Evolutionary conservation across 202 grass and related monocot genomes (phyloP).

Genomic region (Panicum virgatum): DNA sequence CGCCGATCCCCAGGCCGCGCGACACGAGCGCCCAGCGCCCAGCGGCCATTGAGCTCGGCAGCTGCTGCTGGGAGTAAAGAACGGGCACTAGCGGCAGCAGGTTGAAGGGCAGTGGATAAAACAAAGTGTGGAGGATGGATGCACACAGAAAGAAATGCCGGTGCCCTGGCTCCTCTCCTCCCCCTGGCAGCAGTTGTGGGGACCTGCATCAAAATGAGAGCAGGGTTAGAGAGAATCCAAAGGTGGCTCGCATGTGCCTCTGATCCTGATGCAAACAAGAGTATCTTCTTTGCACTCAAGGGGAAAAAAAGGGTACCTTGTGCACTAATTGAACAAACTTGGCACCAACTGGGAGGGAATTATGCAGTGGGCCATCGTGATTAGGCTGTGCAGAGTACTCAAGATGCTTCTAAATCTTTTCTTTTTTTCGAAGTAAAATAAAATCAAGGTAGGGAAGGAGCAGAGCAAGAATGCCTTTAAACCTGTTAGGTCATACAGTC

Average conservation of each 20-base stretch:
- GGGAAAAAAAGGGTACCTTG: neutral
- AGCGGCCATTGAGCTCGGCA: neutral
- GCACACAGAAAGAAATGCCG: constrained; percentile 27
- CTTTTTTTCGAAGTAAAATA: neutral
- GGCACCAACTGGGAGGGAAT: constrained; percentile 35
- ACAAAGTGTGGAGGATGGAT: neutral
- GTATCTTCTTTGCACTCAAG: constrained; percentile 1
- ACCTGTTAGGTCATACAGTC: constrained; percentile 8
- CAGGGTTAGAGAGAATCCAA: constrained; percentile 50
- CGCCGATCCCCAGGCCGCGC: constrained; percentile 35
- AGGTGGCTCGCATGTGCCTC: constrained; percentile 50
- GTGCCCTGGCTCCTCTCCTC: neutral
- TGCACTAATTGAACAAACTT: constrained; percentile 14
- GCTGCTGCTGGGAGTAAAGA: constrained; percentile 24
- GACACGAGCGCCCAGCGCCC: neutral
- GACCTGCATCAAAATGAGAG: constrained; percentile 56
- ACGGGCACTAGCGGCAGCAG: neutral
- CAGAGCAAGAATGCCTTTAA: neutral
- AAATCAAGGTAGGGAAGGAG: neutral
- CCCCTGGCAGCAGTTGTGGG: constrained; percentile 23
- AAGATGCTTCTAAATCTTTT: neutral
- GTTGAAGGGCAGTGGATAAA: constrained; percentile 45
- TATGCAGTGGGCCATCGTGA: constrained; percentile 18
- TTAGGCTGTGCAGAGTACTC: neutral
- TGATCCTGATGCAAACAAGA: constrained; percentile 45